These are phyloP conservation scores for Aspergillus leporis DNA, from an alignment of 495 filamentous ascomycete species.

Conservation along the genomic window DNA sequence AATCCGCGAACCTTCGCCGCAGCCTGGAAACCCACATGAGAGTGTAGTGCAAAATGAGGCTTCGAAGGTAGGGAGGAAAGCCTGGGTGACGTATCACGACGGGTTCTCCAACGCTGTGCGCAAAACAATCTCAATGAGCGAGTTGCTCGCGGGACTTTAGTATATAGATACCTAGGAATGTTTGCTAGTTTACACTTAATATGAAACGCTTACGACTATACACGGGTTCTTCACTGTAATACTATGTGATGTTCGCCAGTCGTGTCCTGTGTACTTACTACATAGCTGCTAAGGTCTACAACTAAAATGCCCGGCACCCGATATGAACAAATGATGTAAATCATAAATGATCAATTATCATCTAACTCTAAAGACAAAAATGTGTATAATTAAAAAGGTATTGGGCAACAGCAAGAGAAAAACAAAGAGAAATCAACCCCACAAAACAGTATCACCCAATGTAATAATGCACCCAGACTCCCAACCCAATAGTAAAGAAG, in stretches of 20 bases:
- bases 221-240: neutral
- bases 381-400: too few species aligned
- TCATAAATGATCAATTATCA: too few species aligned
- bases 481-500: neutral
- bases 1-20: constrained; percentile 48
- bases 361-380: too few species aligned
- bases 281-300: too few species aligned
- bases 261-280: neutral
- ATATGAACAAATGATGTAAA: too few species aligned
- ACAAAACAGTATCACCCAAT: neutral
- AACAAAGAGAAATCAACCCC: too few species aligned
- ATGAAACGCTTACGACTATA: neutral
- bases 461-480: neutral
- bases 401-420: too few species aligned
- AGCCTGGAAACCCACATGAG: constrained; percentile 21
- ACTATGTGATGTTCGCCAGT: neutral
- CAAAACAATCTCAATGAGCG: constrained; percentile 84
- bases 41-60: constrained; percentile 30
- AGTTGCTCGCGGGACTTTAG: constrained; percentile 63
- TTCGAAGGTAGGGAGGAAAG: constrained; percentile 53
- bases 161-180: neutral
- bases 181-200: neutral
- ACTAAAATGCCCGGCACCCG: too few species aligned
- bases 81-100: constrained; percentile 95
- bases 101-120: constrained; percentile 95